A percentile compares a stretch with the other conserved stretches of the same genome.
Conservation (phyloP, 371 early-diverging fungal genomes). For the Homolaphlyctis polyrhiza region DNA sequence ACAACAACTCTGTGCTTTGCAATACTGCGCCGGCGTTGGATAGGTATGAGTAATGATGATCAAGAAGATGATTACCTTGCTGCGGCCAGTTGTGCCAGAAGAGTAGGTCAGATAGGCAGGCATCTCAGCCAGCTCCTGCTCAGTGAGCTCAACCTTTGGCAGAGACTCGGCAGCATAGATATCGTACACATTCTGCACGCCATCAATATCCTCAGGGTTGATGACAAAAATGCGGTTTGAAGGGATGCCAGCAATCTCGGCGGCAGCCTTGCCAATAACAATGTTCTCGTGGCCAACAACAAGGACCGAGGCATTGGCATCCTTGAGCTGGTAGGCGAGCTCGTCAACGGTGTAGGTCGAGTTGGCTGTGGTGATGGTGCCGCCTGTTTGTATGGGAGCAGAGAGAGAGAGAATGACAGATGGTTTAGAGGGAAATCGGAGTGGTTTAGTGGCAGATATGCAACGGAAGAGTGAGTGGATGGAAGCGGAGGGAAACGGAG, state of each 20-base stretch:
- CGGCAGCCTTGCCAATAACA: background rate
- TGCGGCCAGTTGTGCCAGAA: constrained; percentile 81
- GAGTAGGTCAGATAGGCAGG: constrained; percentile 83
- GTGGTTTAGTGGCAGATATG: too few species aligned
- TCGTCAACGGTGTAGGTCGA: constrained; percentile 69
- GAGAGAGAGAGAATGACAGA: background rate
- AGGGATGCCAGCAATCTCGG: background rate
- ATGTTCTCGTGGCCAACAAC: constrained; percentile 47
- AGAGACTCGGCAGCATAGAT: background rate
- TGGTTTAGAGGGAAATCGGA: too few species aligned
- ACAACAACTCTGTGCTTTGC: too few species aligned
- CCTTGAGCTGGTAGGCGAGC: constrained; percentile 65
- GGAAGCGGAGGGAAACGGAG: background rate
- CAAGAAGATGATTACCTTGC: too few species aligned
- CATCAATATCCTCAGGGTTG: background rate
- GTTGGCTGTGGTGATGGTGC: constrained; percentile 63
- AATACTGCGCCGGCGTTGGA: too few species aligned
- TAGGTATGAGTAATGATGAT: too few species aligned
- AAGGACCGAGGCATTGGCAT: constrained; percentile 59
- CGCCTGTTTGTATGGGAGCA: constrained; percentile 39
- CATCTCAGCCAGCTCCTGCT: constrained; percentile 31
- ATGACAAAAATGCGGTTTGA: background rate
- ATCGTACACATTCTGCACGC: background rate
- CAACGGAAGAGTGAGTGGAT: background rate
- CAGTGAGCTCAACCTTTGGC: constrained; percentile 30